phyloP scores from a whole-genome alignment of 495 filamentous ascomycete genomes.

The Daldinia decipiens region DNA sequence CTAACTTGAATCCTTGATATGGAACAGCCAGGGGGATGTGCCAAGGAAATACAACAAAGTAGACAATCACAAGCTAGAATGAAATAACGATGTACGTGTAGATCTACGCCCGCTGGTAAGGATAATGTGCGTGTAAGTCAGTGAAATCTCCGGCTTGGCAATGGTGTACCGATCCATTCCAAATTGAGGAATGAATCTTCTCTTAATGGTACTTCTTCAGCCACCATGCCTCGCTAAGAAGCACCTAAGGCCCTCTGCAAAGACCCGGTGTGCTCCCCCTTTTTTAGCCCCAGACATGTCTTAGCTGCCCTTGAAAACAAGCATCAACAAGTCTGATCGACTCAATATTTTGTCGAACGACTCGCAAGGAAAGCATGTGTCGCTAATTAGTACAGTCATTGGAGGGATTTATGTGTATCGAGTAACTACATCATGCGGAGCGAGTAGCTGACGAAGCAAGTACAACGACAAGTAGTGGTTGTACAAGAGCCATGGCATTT shows the following conservation, averaged over 20 bases:
- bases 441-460: slow-evolving; percentile 31
- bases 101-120: slow-evolving; percentile 37
- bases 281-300: slow-evolving; percentile 31
- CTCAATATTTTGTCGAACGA: neutral
- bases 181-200: slow-evolving; percentile 38
- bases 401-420: slow-evolving; percentile 7
- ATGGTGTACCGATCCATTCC: slow-evolving; percentile 35
- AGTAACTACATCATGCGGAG: slow-evolving; percentile 12
- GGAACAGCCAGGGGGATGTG: slow-evolving; percentile 16
- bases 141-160: slow-evolving; percentile 43
- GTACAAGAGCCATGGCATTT: slow-evolving; percentile 11
- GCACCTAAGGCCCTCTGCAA: slow-evolving; percentile 29
- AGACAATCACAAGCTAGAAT: slow-evolving; percentile 7
- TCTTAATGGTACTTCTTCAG: slow-evolving; percentile 17
- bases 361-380: slow-evolving; percentile 12
- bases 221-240: slow-evolving; percentile 32
- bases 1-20: neutral
- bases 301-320: slow-evolving; percentile 21
- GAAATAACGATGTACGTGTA: slow-evolving; percentile 32
- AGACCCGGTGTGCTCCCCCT: slow-evolving; percentile 29
- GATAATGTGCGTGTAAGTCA: slow-evolving; percentile 39
- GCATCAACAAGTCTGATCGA: slow-evolving; percentile 7
- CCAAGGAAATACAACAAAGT: slow-evolving; percentile 36
- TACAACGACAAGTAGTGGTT: neutral
- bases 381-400: neutral